Evolutionary conservation across 2,329 filamentous ascomycete species (phyloP), one percentile per base, ranked within the genome.

Genomic region (Monosporascus sp.): DNA sequence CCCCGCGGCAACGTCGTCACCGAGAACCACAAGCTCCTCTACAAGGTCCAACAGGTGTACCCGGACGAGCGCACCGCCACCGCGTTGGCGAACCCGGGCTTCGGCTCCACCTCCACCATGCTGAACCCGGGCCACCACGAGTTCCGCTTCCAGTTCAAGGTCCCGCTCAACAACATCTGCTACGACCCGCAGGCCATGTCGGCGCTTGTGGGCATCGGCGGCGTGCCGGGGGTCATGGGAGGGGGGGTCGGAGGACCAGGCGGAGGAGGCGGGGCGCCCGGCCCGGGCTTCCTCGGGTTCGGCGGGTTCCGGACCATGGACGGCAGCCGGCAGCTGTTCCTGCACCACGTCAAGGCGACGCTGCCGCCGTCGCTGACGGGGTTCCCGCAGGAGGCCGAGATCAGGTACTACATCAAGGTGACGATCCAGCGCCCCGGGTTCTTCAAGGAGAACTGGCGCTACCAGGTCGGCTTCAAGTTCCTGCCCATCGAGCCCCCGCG

Each of bases 321-420:
- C 59, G 81, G 81, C n/a, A 76, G 77, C 55, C 81, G 79, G 63
- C 83, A 86, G 68, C 69, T 85, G 52, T 77, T 81, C 62, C 78
- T 85, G 48, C 68, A 68, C 39, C 94, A 99, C 73, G 83, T 94
- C 57, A 94, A 88, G 65, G 84, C 85, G 61, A 96, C 92, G 0
- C 77, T 99, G 11, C 94, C 94, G 5, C 94, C 94, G 0, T 95
- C 91, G 5, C 74, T 97, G 51, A 89, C 82, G n/a, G 90, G 90
- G 3, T 92, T 94, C 60, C 89, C 90, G 0, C 87, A 86, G 34
- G 84, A 92, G 69, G 93, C 92, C 22, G 91, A 96, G 70, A 92
- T 97, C 55, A 82, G 86, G 60, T 99, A 99, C 72, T 99, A 89
- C 67, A 80, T 97, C 66, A 99, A 99, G 69, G 90, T 88, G n/a